Conservation (phyloP, 139 green algal genomes). For the Auxenochlorella pyrenoidosa region DNA sequence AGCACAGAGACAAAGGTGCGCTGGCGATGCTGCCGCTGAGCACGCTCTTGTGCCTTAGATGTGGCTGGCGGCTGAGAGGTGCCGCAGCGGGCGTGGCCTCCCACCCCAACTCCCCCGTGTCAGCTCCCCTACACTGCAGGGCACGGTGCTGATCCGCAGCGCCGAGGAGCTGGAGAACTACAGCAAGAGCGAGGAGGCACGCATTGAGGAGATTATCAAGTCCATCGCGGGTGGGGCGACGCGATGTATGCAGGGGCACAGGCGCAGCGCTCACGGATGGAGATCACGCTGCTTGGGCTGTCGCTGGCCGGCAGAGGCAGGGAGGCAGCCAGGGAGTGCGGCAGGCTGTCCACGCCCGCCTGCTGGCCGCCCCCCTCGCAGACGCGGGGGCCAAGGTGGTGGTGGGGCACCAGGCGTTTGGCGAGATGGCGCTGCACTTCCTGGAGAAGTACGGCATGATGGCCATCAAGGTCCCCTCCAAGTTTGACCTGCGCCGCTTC, state of each 20-base stretch:
- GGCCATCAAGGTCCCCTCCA: constrained; percentile 88
- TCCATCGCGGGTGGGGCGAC: constrained; percentile 65
- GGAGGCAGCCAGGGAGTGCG: too few relatives aligned
- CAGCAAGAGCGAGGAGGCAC: constrained; percentile 85
- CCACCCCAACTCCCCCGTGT: background rate
- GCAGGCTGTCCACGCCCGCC: too few relatives aligned
- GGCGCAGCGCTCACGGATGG: background rate
- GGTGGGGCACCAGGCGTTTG: constrained; percentile 82
- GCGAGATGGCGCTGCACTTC: constrained; percentile 99
- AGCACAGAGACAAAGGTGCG: constrained; percentile 88
- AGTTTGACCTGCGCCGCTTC: constrained; percentile 97
- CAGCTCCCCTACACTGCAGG: constrained; percentile 57
- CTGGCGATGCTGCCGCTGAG: too few relatives aligned
- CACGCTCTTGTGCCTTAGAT: too few relatives aligned
- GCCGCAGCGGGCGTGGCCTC: background rate
- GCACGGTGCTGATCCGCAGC: constrained; percentile 96
- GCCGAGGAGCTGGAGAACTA: constrained; percentile 96
- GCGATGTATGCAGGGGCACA: too few relatives aligned
- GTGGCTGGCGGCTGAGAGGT: too few relatives aligned
- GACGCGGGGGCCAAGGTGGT: constrained; percentile 73
- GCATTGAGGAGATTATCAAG: constrained; percentile 92
- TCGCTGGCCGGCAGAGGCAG: too few relatives aligned
- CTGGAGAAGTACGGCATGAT: constrained; percentile 93
- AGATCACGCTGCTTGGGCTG: too few relatives aligned
- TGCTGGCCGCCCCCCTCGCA: too few relatives aligned